These are phyloP conservation scores for Secale cereale DNA, from an alignment of 176 grass and related monocot species.

Conservation along the genomic window DNA sequence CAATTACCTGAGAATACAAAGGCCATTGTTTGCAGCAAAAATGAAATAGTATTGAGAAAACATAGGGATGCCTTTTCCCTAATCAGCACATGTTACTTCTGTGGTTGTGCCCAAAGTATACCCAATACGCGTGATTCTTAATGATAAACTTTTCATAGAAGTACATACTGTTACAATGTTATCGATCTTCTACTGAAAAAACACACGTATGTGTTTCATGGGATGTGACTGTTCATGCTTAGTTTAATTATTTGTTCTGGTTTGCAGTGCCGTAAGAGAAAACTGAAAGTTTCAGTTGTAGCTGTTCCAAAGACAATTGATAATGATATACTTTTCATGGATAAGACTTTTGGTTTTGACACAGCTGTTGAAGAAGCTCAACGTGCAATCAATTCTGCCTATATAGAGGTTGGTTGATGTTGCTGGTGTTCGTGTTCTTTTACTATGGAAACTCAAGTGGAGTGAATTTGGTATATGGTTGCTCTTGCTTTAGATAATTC, in stretches of 20 bases:
- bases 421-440: constrained; percentile 12
- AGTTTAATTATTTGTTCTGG: constrained; percentile 9
- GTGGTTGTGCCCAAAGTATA: neutral
- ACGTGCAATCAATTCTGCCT: constrained; percentile 90
- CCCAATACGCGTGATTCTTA: neutral
- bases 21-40: neutral
- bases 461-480: constrained; percentile 21
- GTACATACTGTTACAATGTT: neutral
- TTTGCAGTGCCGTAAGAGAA: constrained; percentile 89
- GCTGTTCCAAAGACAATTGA: constrained; percentile 97
- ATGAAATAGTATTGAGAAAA: neutral
- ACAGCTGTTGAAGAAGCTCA: constrained; percentile 98
- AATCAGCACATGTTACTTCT: neutral
- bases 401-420: constrained; percentile 68
- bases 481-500: constrained; percentile 14
- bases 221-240: constrained; percentile 8
- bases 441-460: neutral
- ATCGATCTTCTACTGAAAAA: constrained; percentile 4
- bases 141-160: neutral
- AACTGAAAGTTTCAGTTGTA: constrained; percentile 87
- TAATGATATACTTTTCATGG: constrained; percentile 98
- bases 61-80: neutral
- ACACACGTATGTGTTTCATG: neutral
- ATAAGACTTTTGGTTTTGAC: constrained; percentile 99
- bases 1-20: neutral